phyloP scores from a whole-genome alignment of 108 stramenopile genomes.

The Nitzschia putrida region DNA sequence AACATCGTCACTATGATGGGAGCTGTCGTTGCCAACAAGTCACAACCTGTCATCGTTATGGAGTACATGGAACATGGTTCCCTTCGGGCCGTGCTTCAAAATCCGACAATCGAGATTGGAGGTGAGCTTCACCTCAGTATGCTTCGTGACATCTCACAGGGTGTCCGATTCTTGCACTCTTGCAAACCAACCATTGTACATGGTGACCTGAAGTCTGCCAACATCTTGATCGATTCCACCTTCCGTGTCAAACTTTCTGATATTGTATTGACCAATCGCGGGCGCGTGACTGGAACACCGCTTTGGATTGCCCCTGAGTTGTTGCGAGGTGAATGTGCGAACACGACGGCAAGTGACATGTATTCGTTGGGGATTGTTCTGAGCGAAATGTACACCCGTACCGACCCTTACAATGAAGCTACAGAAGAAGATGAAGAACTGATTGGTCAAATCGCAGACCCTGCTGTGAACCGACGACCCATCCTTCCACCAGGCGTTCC shows the following conservation, averaged over 20 bases:
- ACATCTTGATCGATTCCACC: conserved; percentile 47
- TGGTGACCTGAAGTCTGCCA: conserved; percentile 32
- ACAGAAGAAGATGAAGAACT: conserved; percentile 11
- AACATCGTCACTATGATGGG: conserved; percentile 62
- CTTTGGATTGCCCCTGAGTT: conserved; percentile 94
- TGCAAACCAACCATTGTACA: conserved; percentile 58
- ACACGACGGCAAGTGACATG: conserved; percentile 52
- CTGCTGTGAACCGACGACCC: conserved; percentile 23
- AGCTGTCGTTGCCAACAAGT: conserved; percentile 28
- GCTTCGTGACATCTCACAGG: conserved; percentile 53
- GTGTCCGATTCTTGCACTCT: conserved; percentile 60
- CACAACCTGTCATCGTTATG: conserved; percentile 64
- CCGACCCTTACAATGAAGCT: conserved; percentile 48
- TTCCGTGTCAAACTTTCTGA: conserved; percentile 65
- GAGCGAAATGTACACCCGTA: conserved; percentile 48
- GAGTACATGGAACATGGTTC: conserved; percentile 79
- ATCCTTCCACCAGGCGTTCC: conserved; percentile 15
- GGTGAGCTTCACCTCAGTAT: conserved; percentile 54
- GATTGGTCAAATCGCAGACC: background rate
- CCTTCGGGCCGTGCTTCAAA: conserved; percentile 61
- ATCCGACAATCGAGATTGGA: conserved; percentile 50
- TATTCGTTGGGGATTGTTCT: conserved; percentile 65
- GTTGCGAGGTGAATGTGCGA: conserved; percentile 39
- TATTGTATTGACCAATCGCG: conserved; percentile 51
- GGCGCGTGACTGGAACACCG: conserved; percentile 30